Evolutionary conservation across 164 flowering plant species (phyloP), one percentile per base, ranked within the genome.

Genomic region (Hamamelis virginiana): DNA sequence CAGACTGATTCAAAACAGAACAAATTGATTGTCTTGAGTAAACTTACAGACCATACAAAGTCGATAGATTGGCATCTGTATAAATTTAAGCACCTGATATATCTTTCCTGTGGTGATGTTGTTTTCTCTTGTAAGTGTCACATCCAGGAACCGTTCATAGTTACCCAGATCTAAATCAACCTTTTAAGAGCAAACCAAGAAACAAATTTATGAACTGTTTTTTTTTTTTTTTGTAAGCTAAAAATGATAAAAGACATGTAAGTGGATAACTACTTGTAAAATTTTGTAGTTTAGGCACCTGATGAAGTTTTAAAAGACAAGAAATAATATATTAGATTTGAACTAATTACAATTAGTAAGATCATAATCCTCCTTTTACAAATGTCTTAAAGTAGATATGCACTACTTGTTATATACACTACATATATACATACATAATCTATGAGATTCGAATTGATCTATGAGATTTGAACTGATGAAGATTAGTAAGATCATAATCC

Each of bases 51-150:
- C 25, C 38, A 61, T 19, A 57, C 10, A 21, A 28, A 50, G 12
- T 18, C 26, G 22, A 51, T 43, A 38, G n/a, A 38, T 16, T 9
- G 44, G 9, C 52, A 23, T 63, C 41, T 38, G 6, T 44, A 33
- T 27, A n/a, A 65, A 53, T 46, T 46, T 56, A 50, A 44, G 27
- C 66, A 93, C 99, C 99, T 93, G 94, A 80, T 91, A 96, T 70
- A 93, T 96, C 80, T 96, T 96, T 72, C 98, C 98, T 4, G 98
- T 96, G 48, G 98, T 93, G 69, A 96, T 96, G 75, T 96, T 93
- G 78, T 96, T 96, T 28, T 91, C 92, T 71, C 85, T 89, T 14
- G 98, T 96, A 15, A 96, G 91, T n/a, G 87, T 93, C 60, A 96
- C 86, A 76, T 93, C 97, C 66, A 96, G 79, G 80, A 96, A 96